Percentiles rank a stretch among this genome's conserved stretches.
phyloP scores from a whole-genome alignment of 441 rosid species.

The Breynia disticha region DNA sequence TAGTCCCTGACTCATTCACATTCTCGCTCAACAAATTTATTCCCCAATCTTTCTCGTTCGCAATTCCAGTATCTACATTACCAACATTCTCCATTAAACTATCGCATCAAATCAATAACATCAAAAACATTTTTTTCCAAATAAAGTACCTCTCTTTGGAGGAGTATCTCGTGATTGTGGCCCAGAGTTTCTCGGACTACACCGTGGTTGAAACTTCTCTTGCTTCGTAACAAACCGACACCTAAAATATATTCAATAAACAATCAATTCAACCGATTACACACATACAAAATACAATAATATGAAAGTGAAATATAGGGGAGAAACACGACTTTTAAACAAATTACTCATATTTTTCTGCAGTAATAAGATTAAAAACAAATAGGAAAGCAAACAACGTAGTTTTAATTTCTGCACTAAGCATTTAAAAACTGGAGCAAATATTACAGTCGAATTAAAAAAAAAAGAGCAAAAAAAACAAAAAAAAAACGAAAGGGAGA shows the following conservation, averaged over 20 bases:
- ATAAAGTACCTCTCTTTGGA: constrained; percentile 68
- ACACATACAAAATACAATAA: no score
- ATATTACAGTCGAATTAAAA: no score
- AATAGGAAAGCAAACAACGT: no score
- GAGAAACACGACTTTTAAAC: no score
- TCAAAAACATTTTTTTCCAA: no score
- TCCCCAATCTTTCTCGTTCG: constrained; percentile 98
- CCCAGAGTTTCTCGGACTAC: constrained; percentile 72
- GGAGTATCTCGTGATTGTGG: constrained; percentile 95
- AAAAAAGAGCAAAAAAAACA: background rate
- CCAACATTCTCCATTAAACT: constrained; percentile 9
- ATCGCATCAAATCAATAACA: background rate
- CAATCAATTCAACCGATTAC: background rate
- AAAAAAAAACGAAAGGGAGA: background rate
- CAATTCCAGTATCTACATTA: constrained; percentile 87
- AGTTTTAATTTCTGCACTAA: no score
- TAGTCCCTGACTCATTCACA: constrained; percentile 76
- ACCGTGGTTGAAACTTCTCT: constrained; percentile 73
- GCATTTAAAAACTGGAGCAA: no score
- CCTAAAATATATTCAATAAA: constrained; percentile 27
- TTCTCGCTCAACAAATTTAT: constrained; percentile 71
- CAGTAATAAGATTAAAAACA: no score
- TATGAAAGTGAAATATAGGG: no score
- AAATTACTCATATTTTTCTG: no score
- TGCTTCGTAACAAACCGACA: constrained; percentile 59